Conservation (phyloP, 164 flowering plant species). For the Sedum album region DNA sequence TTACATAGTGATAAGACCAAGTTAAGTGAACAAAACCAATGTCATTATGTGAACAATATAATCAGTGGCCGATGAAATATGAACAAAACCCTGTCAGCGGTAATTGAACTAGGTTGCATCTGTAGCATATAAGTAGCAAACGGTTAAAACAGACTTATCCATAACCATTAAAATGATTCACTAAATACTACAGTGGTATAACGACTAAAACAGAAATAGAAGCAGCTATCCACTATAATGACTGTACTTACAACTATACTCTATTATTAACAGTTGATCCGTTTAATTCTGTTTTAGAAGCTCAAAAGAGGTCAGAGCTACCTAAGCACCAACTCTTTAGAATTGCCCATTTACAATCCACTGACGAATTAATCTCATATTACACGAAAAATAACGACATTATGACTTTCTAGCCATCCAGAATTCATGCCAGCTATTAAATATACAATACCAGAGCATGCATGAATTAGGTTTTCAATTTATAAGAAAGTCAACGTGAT, state of each 20-base stretch:
- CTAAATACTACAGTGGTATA: too few species aligned
- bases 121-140: too few species aligned
- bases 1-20: not conserved
- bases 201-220: not conserved
- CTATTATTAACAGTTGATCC: too few species aligned
- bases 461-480: too few species aligned
- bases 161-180: too few species aligned
- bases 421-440: not conserved
- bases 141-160: too few species aligned
- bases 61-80: too few species aligned
- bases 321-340: not conserved
- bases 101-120: too few species aligned
- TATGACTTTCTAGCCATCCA: not conserved
- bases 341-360: not conserved
- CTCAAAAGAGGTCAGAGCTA: not conserved
- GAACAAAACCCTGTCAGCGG: too few species aligned
- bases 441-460: not conserved
- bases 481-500: not conserved
- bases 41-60: not conserved
- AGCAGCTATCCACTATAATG: too few species aligned
- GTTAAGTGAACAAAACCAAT: not conserved
- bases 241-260: too few species aligned
- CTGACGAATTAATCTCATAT: not conserved
- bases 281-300: too few species aligned
- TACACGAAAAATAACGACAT: not conserved